Conservation (phyloP, 495 filamentous ascomycete genomes). For the Podospora tetraspora region DNA sequence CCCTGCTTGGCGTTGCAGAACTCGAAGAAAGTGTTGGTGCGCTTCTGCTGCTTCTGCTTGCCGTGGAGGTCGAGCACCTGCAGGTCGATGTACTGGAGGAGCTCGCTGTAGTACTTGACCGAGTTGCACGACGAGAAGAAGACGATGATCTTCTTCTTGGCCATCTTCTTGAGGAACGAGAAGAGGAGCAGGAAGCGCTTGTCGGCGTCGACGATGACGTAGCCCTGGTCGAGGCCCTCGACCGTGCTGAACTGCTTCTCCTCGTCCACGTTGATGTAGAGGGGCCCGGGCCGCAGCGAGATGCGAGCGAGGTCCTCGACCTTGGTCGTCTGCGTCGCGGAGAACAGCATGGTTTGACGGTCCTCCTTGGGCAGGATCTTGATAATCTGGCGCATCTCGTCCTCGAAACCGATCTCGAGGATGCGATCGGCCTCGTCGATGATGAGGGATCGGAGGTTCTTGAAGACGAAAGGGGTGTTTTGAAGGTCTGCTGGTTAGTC, state of each 20-base stretch:
- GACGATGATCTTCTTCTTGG: slow-evolving; percentile 93
- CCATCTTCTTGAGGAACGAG: slow-evolving; percentile 86
- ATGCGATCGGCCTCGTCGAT: slow-evolving; percentile 94
- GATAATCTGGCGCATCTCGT: slow-evolving; percentile 95
- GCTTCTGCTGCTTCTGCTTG: slow-evolving; percentile 95
- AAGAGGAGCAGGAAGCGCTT: slow-evolving; percentile 92
- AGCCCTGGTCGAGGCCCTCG: slow-evolving; percentile 89
- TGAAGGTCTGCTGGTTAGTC: slow-evolving; percentile 55
- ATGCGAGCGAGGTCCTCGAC: slow-evolving; percentile 95
- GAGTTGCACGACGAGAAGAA: slow-evolving; percentile 93
- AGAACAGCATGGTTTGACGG: slow-evolving; percentile 94
- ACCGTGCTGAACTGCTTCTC: slow-evolving; percentile 58
- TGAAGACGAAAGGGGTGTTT: slow-evolving; percentile 90
- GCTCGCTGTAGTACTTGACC: slow-evolving; percentile 90
- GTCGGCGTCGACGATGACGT: slow-evolving; percentile 87
- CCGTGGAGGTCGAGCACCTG: slow-evolving; percentile 85
- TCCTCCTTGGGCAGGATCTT: slow-evolving; percentile 89
- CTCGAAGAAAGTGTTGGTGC: slow-evolving; percentile 96
- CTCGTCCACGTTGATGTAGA: slow-evolving; percentile 90
- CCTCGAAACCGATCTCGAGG: slow-evolving; percentile 95
- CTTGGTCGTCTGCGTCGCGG: slow-evolving; percentile 95
- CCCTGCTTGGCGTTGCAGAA: slow-evolving; percentile 92
- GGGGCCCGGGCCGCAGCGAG: slow-evolving; percentile 81
- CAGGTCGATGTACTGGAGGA: slow-evolving; percentile 93
- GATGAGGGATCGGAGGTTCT: slow-evolving; percentile 73